phyloP scores from a whole-genome alignment of 2,329 filamentous ascomycete genomes.

The Botryosphaeria dothidea region DNA sequence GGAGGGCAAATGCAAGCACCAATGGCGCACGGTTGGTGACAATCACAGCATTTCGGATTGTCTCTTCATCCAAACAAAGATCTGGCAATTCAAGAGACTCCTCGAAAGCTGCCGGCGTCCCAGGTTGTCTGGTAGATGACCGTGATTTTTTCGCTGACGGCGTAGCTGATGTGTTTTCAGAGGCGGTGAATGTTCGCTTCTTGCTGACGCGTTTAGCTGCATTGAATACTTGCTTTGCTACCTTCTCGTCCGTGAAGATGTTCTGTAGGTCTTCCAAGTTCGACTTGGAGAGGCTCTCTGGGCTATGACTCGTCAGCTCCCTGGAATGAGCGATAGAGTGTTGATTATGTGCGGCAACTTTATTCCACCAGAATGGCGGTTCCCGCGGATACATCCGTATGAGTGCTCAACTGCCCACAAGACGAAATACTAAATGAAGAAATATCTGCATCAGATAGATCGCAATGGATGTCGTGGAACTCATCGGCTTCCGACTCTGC shows the following conservation, averaged over 20 bases:
- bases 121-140: conserved; percentile 30
- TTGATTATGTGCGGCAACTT: no score
- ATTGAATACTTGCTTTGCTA: conserved; percentile 57
- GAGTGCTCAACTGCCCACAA: no score
- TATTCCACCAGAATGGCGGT: no score
- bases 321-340: no score
- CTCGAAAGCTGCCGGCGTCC: conserved; percentile 61
- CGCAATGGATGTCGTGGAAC: no score
- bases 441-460: no score
- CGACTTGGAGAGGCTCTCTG: conserved; percentile 52
- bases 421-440: no score
- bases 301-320: conserved; percentile 27
- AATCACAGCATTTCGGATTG: conserved; percentile 59
- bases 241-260: conserved; percentile 54
- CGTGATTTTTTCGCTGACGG: conserved; percentile 42
- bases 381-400: no score
- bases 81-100: conserved; percentile 60
- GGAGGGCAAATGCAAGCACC: conserved; percentile 76
- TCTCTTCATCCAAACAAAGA: conserved; percentile 57
- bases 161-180: conserved; percentile 31
- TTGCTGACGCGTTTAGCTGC: conserved; percentile 59
- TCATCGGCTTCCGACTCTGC: no score
- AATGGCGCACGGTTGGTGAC: conserved; percentile 80
- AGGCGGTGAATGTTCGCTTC: conserved; percentile 47
- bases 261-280: conserved; percentile 45